Evolutionary conservation across 2,329 filamentous ascomycete species (phyloP).

Genomic region (Trichoderma lentiforme): DNA sequence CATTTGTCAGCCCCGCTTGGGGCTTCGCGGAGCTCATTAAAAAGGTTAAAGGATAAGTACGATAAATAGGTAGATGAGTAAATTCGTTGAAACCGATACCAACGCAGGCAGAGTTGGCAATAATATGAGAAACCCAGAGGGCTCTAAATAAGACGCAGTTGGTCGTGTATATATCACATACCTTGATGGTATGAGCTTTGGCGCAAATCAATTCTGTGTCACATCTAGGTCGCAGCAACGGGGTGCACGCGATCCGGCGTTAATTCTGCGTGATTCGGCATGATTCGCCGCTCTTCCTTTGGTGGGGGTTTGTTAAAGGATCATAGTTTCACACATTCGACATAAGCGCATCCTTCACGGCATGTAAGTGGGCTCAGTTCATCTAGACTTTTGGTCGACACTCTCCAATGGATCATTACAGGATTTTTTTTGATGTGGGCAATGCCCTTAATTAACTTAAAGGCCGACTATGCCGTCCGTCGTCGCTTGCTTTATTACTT

Average conservation of each 20-base stretch:
- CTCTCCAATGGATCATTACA: not conserved
- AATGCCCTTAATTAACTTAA: slow-evolving; percentile 20
- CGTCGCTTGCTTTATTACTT: slow-evolving; percentile 25
- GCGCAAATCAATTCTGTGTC: not conserved
- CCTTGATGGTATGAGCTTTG: not conserved
- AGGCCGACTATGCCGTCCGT: not conserved
- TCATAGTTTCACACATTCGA: not conserved
- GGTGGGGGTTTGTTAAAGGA: not conserved
- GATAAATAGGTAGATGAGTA: not conserved
- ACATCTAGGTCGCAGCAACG: not conserved
- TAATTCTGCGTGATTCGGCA: slow-evolving; percentile 18
- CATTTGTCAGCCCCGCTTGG: slow-evolving; percentile 12
- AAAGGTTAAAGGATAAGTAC: not conserved
- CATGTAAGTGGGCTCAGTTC: not conserved
- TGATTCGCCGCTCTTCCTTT: slow-evolving; percentile 12
- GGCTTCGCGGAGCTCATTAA: not conserved
- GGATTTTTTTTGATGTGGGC: slow-evolving; percentile 21
- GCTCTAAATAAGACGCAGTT: not conserved
- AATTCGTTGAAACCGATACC: not conserved
- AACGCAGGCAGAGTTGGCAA: no score
- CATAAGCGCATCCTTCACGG: not conserved
- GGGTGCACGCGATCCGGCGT: slow-evolving; percentile 11
- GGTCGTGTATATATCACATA: not conserved
- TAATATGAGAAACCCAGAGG: not conserved
- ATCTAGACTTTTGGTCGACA: not conserved